Evolutionary conservation across 306 rosid genomes (phyloP).

Genomic region (Cyamopsis tetragonoloba): DNA sequence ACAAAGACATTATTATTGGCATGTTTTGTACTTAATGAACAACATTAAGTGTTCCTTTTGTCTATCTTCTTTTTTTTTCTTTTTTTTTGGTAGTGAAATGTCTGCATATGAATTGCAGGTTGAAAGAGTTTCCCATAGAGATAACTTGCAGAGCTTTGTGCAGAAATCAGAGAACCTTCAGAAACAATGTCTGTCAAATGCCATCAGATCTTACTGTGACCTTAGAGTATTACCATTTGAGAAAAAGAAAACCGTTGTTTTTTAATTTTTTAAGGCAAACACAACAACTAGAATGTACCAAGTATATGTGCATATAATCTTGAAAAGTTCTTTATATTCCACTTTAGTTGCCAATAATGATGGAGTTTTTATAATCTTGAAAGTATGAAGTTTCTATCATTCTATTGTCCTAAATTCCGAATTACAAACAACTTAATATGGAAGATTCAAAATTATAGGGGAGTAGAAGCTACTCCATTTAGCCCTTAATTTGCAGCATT

Average conservation of each 20-base stretch:
- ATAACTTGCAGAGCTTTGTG: constrained; percentile 63
- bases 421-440: too few species aligned
- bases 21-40: not conserved
- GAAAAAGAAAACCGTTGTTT: constrained; percentile 59
- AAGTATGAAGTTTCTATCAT: too few species aligned
- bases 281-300: not conserved
- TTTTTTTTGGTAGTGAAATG: not conserved
- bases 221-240: constrained; percentile 67
- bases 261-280: constrained; percentile 46
- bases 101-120: constrained; percentile 40
- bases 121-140: constrained; percentile 76
- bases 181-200: constrained; percentile 66
- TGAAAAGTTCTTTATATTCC: not conserved
- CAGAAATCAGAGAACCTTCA: constrained; percentile 83
- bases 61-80: not conserved
- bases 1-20: too few species aligned
- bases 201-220: constrained; percentile 73
- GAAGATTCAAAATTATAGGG: too few species aligned
- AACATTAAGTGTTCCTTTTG: not conserved
- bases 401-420: too few species aligned
- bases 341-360: not conserved
- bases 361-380: too few species aligned
- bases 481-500: not conserved
- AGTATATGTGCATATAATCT: not conserved
- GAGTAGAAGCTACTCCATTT: not conserved